Base-by-base conservation (phyloP, 192 early-diverging fungal genomes). In the Coemansia sp. region DNA sequence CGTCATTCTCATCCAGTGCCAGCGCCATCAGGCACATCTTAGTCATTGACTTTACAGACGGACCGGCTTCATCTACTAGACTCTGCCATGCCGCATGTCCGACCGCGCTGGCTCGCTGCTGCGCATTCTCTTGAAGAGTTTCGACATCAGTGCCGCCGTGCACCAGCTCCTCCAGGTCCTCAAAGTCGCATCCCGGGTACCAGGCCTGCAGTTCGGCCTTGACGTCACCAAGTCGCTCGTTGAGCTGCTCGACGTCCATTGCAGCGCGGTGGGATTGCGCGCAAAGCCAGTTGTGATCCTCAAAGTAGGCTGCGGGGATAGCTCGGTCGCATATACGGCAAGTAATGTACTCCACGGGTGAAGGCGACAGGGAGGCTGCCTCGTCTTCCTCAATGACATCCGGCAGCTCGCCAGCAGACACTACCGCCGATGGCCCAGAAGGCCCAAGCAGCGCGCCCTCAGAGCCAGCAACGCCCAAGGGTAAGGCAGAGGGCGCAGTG, bases 241-340 rank as follows among this genome's bases (percentile, higher is more conserved):
- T 79, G n/a, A 74, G 68, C 12, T 59, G 72, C 61, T 70, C 72
- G 13, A 79, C 69, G 25, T 74, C 68, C 77, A 79, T 79, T 21
- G 72, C 77, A 0, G 72, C 72, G 18, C 77, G 71, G 43, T 79
- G 77, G 2, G 77, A 74, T 33, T 70, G 69, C 41, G 77, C 77
- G 25, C 77, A 79, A 14, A 71, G 68, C 77, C 77, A 79, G 23
- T 72, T 68, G 50, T 79, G 77, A 33, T 74, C 72, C 26, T 79
- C 77, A 60, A 79, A 79, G 52, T 79, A 71, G 13, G 62, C 23
- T 2, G 68, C 72, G 3, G 77, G 77, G 28, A 79, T 61, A 16
- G 59, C 48, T 12, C 67, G 61, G 16, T 79, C 77, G 42, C 77
- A 79, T 8, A 79, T 79, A 0, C 77, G 77, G 42, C 77, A 79